These are phyloP conservation scores for Gossypium thurberi DNA, from an alignment of 345 rosid genomes.

Conservation along the genomic window DNA sequence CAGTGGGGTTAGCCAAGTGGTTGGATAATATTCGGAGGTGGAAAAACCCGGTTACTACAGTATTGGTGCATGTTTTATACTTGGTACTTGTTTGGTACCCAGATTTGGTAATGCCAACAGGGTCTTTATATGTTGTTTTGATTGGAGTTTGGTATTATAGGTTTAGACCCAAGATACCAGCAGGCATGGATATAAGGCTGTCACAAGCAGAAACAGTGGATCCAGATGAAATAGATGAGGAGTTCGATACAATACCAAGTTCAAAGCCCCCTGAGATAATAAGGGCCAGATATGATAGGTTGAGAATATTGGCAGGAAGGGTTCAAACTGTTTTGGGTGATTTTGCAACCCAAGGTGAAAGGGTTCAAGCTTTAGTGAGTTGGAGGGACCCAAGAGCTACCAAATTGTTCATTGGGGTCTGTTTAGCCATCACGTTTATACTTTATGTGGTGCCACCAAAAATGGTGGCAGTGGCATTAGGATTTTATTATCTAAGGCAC, in stretches of 20 bases:
- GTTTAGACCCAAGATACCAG: conserved; percentile 78
- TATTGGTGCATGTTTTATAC: conserved; percentile 69
- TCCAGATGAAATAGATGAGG: conserved; percentile 89
- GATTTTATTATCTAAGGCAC: conserved; percentile 86
- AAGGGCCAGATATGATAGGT: conserved; percentile 70
- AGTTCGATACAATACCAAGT: conserved; percentile 90
- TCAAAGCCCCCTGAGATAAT: conserved; percentile 61
- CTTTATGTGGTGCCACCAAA: conserved; percentile 80
- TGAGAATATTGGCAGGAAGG: conserved; percentile 73
- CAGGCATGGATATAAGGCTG: conserved; percentile 86
- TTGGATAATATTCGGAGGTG: conserved; percentile 68
- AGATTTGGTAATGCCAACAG: conserved; percentile 84
- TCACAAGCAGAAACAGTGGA: conserved; percentile 81
- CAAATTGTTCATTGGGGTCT: conserved; percentile 72
- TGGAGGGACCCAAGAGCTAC: conserved; percentile 99
- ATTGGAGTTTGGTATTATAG: conserved; percentile 93
- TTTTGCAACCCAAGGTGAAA: conserved; percentile 90
- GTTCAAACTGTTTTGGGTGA: conserved; percentile 93
- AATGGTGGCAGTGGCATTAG: conserved; percentile 95
- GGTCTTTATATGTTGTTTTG: conserved; percentile 64
- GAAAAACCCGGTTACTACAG: conserved; percentile 82
- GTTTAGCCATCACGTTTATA: conserved; percentile 57
- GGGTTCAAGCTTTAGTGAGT: conserved; percentile 82
- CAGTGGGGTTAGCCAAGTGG: conserved; percentile 89
- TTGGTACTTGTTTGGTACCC: conserved; percentile 97